Percentiles rank a stretch among this genome's conserved stretches.
Evolutionary conservation across 108 stramenopile species (phyloP).

Genomic region (Stephanodiscus triporus): DNA sequence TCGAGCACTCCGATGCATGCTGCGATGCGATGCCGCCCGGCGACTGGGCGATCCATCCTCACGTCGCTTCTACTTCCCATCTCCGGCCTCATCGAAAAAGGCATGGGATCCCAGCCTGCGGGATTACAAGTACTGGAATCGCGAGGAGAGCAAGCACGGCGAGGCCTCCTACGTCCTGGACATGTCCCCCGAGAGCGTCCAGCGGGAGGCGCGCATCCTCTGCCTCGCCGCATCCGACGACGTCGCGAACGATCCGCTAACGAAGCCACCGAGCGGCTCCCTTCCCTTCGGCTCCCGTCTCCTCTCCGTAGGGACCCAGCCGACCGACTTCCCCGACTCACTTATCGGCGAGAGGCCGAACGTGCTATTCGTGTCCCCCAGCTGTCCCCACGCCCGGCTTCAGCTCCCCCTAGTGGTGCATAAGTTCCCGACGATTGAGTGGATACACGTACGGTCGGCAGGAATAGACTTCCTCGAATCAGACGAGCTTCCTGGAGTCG

Average conservation of each 20-base stretch:
- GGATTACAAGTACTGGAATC: constrained; percentile 75
- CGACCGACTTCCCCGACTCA: constrained; percentile 32
- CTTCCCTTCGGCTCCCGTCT: constrained; percentile 32
- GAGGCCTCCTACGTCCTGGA: constrained; percentile 56
- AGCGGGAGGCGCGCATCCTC: constrained; percentile 55
- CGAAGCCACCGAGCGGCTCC: not conserved
- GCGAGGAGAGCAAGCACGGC: constrained; percentile 47
- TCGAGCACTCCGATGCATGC: constrained; percentile 2
- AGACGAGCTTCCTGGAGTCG: constrained; percentile 42
- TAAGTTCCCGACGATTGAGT: constrained; percentile 49
- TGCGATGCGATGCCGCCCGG: not conserved
- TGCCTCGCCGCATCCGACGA: constrained; percentile 29
- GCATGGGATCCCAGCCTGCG: constrained; percentile 56
- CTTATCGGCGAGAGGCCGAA: constrained; percentile 24
- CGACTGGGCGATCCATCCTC: not conserved
- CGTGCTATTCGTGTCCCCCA: constrained; percentile 44
- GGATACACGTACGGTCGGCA: constrained; percentile 57
- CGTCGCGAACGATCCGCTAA: constrained; percentile 36
- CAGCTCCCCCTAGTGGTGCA: constrained; percentile 35
- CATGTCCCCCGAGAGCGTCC: constrained; percentile 61
- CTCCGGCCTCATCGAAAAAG: constrained; percentile 14
- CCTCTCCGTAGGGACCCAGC: constrained; percentile 16
- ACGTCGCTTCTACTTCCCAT: constrained; percentile 5
- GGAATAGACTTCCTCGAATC: constrained; percentile 56
- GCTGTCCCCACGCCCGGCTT: constrained; percentile 39